Percentiles rank a stretch among this genome's conserved stretches.
Evolutionary conservation across 352 stramenopile species (phyloP).

Genomic region (Globisporangium sylvaticum): DNA sequence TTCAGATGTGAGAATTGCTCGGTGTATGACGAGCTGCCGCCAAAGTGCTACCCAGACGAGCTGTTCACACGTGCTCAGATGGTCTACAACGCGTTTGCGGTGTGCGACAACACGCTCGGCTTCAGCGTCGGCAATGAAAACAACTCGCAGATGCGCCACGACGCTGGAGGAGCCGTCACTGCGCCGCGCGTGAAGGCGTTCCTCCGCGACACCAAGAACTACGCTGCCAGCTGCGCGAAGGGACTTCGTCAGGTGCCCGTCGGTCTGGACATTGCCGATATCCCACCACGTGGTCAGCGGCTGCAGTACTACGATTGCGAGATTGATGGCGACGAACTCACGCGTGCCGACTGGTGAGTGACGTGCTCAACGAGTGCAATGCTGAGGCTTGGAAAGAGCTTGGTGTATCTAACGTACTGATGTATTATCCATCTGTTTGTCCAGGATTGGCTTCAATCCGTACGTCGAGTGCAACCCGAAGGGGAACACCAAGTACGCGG

Average conservation of each 20-base stretch:
- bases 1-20: constrained; percentile 53
- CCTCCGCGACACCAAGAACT: constrained; percentile 52
- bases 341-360: constrained; percentile 39
- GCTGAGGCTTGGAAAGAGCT: background rate
- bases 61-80: constrained; percentile 58
- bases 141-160: constrained; percentile 47
- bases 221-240: constrained; percentile 36
- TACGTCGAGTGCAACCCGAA: constrained; percentile 66
- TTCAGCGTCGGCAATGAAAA: constrained; percentile 72
- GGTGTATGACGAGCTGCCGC: constrained; percentile 34
- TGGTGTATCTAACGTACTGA: background rate
- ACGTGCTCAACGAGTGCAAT: background rate
- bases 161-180: constrained; percentile 33
- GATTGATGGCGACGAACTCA: constrained; percentile 38
- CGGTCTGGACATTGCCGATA: constrained; percentile 70
- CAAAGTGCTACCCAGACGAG: constrained; percentile 44
- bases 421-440: background rate
- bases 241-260: constrained; percentile 60
- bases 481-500: constrained; percentile 43
- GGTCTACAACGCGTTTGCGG: constrained; percentile 67
- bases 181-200: constrained; percentile 71
- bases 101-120: constrained; percentile 67
- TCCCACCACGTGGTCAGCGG: constrained; percentile 53
- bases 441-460: constrained; percentile 34
- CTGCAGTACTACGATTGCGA: constrained; percentile 74